phyloP scores from a whole-genome alignment of 2,329 filamentous ascomycete species.

The Juglanconis oblonga region DNA sequence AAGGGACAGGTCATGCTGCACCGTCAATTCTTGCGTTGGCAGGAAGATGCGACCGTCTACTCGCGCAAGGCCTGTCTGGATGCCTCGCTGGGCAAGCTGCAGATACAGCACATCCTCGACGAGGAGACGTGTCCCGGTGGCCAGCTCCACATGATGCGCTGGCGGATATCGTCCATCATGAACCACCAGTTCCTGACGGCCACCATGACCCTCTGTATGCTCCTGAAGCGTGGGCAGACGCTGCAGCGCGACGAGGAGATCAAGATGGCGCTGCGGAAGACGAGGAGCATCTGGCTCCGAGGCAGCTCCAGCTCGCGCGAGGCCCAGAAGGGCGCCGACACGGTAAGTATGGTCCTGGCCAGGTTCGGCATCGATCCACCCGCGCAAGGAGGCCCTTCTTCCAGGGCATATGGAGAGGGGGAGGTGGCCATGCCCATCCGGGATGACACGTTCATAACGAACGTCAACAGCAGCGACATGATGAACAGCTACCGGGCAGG shows the following conservation, averaged over 20 bases:
- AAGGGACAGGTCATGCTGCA: slow-evolving; percentile 31
- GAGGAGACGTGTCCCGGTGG: slow-evolving; percentile 18
- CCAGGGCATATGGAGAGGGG: too few relatives aligned
- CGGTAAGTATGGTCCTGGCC: not conserved
- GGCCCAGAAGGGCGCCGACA: slow-evolving; percentile 9
- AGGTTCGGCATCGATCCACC: too few relatives aligned
- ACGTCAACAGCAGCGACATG: too few relatives aligned
- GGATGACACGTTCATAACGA: too few relatives aligned
- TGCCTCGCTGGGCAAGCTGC: slow-evolving; percentile 22
- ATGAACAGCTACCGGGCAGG: too few relatives aligned
- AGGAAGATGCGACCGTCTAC: slow-evolving; percentile 23
- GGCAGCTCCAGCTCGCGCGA: slow-evolving; percentile 13
- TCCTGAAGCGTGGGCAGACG: not conserved
- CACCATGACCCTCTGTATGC: slow-evolving; percentile 1
- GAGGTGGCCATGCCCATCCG: too few relatives aligned
- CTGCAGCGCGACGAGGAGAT: not conserved
- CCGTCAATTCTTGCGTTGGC: slow-evolving; percentile 24
- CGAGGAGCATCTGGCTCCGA: slow-evolving; percentile 17
- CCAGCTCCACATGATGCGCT: slow-evolving; percentile 1
- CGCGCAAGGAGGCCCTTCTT: too few relatives aligned
- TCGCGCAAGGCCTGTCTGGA: slow-evolving; percentile 25
- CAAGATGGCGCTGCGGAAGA: not conserved
- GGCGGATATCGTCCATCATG: slow-evolving; percentile 7
- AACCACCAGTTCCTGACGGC: slow-evolving; percentile 12
- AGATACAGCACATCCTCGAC: slow-evolving; percentile 24